Conservation (phyloP, 768 basidiomycete species). For the Leccinum subtestaceum region DNA sequence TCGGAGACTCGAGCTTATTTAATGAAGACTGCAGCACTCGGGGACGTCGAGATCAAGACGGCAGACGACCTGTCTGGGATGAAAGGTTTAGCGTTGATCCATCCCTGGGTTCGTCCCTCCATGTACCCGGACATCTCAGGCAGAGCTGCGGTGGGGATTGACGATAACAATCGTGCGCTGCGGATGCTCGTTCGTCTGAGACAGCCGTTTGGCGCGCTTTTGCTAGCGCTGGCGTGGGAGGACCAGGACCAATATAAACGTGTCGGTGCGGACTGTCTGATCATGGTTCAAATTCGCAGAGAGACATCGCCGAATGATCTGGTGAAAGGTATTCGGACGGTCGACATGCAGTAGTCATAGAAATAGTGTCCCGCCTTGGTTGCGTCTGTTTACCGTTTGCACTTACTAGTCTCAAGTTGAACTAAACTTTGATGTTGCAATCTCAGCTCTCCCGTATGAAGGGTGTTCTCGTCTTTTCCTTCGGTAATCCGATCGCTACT, state of each 20-base stretch:
- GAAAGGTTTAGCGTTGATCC: not conserved
- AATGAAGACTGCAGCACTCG: not conserved
- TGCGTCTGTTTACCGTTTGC: too few species aligned
- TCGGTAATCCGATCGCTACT: too few species aligned
- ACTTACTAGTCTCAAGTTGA: too few species aligned
- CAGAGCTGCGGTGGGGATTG: not conserved
- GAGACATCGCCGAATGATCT: not conserved
- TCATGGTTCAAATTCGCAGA: not conserved
- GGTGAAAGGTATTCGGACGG: not conserved
- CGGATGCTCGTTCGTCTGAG: not conserved
- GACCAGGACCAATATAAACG: not conserved
- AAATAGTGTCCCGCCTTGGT: too few species aligned
- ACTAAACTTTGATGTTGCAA: too few species aligned
- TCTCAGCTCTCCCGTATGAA: too few species aligned
- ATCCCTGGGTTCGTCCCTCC: not conserved
- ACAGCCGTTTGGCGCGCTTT: not conserved
- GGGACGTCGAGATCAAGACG: not conserved
- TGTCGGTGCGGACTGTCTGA: not conserved
- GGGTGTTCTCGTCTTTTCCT: too few species aligned
- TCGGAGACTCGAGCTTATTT: not conserved
- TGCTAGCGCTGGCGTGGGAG: not conserved
- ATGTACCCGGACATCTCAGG: not conserved
- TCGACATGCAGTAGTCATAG: not conserved
- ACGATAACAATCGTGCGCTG: not conserved
- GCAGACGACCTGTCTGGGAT: not conserved